Evolutionary conservation across 768 basidiomycete species (phyloP), one percentile per base, ranked within the genome.

Genomic region (Russula virescens): DNA sequence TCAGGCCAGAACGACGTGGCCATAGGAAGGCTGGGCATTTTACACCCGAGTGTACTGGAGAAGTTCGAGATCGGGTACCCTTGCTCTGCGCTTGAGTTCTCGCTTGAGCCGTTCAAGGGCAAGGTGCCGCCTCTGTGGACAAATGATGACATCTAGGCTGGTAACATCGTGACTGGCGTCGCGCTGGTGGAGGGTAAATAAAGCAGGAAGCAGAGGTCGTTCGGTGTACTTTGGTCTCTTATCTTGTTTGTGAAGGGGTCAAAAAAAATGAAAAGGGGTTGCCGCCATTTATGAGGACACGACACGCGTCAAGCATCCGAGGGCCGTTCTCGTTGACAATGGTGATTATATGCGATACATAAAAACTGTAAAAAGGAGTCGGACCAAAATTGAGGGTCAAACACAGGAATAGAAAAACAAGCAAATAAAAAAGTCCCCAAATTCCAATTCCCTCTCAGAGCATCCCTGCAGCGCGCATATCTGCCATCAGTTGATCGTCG

Each of bases 1-100:
- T 68, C 75, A 57, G 70, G 74, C 5, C 69, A 75, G 57, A 38
- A 25, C 26, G 97, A 98, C 74, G 71, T 86, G 35, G 79, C 81
- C 64, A 89, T 99, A 66, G 97, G 97, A 47, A 83, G 80, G n/a
- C 77, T 99, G 62, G 97, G 97, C 31, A 91, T 98, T 68, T 78
- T 99, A 55, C 96, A 99, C 74, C 97, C 97, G 10, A 82, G 77
- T 7, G 97, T 98, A 5, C 78, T 99, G 60, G 84, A 86, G 69
- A 94, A 92, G 71, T 99, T 96, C 74, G 95, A 98, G 74, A 88
- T 98, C 65, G 83, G 82, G 46, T 95, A 91, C 76, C 96, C 96
- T 21, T 98, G 95, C 76, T 98, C 95, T 38, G 88, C 88, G 8
- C 76, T 99, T 60, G 96, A 99, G 79, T 94, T 99, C 74, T 88